Evolutionary conservation across 805 yeast species (phyloP), one percentile per base, ranked within the genome.

Genomic region (Diddensiella santjacobensis): DNA sequence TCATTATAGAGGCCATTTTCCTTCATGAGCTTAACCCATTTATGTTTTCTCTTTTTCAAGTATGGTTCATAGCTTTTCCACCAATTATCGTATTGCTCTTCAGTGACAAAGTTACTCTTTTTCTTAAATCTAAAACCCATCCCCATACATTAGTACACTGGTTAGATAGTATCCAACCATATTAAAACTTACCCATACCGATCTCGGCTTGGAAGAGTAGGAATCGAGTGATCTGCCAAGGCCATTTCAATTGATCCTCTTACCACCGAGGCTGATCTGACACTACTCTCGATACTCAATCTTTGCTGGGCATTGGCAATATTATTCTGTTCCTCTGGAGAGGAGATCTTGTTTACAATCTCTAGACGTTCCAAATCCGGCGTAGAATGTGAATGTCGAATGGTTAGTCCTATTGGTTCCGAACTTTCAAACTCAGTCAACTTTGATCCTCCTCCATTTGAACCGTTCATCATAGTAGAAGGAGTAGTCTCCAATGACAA

Each of bases 11-110:
- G 67, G 0, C 96, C 96, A 59, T 77, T 78, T 55, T 79, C 83
- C 46, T 72, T 74, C 75, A 91, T 71, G 23, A 87, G 66, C 1
- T 67, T 54, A 20, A 68, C 74, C 99, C 99, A 91, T 65, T 89
- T 89, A 51, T 71, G 72, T 66, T 84, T 83, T 19, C 96, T 72
- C 38, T 84, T 72, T 3, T 71, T 65, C 49, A 81, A 68, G 63
- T 85, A 84, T 23, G 71, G 76, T 10, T 83, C 72, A 66, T 91
- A 90, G 6, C 71, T 75, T 2, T 53, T 50, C 79, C 87, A 84
- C 97, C 98, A 91, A 5, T 58, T 62, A 62, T 89, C 80, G 62
- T 87, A 88, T 38, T 78, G 78, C 19, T 68, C 67, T 44, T 68
- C 71, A 6, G 84, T 57, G 20, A 84, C 71, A 56, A 71, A 78